Conservation (phyloP, 805 yeast species). For the Candida cerambycidarum region DNA sequence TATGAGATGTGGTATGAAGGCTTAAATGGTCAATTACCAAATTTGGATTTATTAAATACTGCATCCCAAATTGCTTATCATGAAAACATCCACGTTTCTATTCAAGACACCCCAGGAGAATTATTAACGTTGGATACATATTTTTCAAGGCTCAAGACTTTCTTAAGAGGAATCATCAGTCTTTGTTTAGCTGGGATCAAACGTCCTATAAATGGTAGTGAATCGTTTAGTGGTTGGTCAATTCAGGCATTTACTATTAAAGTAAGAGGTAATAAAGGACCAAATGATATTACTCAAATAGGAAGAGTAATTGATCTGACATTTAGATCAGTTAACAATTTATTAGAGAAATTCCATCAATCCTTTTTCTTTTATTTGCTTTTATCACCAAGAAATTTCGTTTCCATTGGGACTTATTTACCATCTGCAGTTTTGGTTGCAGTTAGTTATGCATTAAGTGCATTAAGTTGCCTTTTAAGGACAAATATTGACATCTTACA, state of each 20-base stretch:
- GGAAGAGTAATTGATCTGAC: slow-evolving; percentile 89
- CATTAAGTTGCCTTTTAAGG: slow-evolving; percentile 57
- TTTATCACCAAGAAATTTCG: slow-evolving; percentile 75
- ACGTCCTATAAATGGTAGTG: slow-evolving; percentile 64
- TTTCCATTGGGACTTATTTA: slow-evolving; percentile 89
- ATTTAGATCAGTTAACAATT: slow-evolving; percentile 84
- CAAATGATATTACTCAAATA: slow-evolving; percentile 80
- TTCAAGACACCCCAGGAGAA: slow-evolving; percentile 57
- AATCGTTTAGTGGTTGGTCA: slow-evolving; percentile 94
- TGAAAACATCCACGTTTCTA: slow-evolving; percentile 68
- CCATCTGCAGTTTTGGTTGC: slow-evolving; percentile 81
- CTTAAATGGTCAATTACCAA: slow-evolving; percentile 93
- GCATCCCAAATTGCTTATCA: slow-evolving; percentile 72
- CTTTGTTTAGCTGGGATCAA: slow-evolving; percentile 69
- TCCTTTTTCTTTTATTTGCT: slow-evolving; percentile 90
- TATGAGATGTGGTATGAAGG: slow-evolving; percentile 82
- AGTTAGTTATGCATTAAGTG: slow-evolving; percentile 64
- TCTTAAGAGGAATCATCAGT: slow-evolving; percentile 64
- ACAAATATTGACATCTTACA: slow-evolving; percentile 29
- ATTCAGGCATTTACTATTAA: slow-evolving; percentile 83
- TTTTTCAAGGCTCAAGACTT: slow-evolving; percentile 53
- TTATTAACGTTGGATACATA: slow-evolving; percentile 50
- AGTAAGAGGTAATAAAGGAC: slow-evolving; percentile 61
- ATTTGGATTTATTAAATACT: slow-evolving; percentile 82
- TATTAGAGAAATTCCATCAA: slow-evolving; percentile 94